These are phyloP conservation scores for Microbotryum silenes-acaulis DNA, from an alignment of 1,284 basidiomycete species.

Conservation along the genomic window DNA sequence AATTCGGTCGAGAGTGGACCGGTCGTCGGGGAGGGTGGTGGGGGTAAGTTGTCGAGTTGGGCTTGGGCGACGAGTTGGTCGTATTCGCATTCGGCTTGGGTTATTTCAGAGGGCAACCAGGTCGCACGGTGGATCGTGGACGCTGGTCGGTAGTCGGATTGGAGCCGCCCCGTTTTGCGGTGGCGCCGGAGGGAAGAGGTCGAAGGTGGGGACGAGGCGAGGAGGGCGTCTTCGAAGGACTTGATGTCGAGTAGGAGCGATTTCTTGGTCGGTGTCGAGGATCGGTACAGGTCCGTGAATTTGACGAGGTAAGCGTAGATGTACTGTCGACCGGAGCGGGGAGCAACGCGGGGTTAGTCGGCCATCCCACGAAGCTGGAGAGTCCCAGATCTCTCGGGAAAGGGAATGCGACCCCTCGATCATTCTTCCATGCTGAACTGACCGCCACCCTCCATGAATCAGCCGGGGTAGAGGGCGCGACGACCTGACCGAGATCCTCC, in stretches of 20 bases:
- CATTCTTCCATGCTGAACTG: no score
- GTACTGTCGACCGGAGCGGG: slow-evolving; percentile 11
- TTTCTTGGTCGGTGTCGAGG: background rate
- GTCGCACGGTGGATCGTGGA: background rate
- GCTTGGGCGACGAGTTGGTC: slow-evolving; percentile 1
- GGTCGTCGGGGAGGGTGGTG: slow-evolving; percentile 1
- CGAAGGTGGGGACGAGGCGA: slow-evolving; percentile 14
- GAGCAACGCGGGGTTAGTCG: background rate
- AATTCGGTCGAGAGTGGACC: slow-evolving; percentile 3
- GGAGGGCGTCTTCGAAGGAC: slow-evolving; percentile 22
- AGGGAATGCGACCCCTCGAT: no score
- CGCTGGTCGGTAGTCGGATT: background rate
- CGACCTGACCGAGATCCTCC: no score
- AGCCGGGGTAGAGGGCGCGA: no score
- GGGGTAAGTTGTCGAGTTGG: slow-evolving; percentile 1
- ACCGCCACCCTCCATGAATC: no score
- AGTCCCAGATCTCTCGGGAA: no score
- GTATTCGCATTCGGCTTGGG: background rate
- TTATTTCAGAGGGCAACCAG: background rate
- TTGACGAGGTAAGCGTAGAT: slow-evolving; percentile 24
- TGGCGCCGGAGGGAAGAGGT: background rate
- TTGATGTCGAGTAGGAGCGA: slow-evolving; percentile 10
- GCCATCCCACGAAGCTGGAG: no score
- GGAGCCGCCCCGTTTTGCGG: background rate
- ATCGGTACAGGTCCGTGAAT: slow-evolving; percentile 22